These are phyloP conservation scores for Cercospora sp. DNA, from an alignment of 2,329 filamentous ascomycete genomes.

Conservation along the genomic window DNA sequence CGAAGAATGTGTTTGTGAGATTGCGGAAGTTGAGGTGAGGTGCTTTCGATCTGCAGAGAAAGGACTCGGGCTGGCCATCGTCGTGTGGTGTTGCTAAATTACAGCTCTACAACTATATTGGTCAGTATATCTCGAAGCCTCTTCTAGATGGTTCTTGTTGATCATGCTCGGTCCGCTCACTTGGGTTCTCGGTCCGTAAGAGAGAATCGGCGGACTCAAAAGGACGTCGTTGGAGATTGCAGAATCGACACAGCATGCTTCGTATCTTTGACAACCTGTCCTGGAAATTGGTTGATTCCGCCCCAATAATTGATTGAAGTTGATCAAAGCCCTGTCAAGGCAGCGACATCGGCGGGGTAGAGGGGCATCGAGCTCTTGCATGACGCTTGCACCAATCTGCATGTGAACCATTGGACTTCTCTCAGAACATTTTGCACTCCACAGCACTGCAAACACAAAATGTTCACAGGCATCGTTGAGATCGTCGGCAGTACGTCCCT, in stretches of 20 bases:
- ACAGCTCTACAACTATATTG: not conserved
- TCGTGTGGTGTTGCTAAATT: not conserved
- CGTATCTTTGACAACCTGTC: not conserved
- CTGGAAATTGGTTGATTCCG: too few species aligned
- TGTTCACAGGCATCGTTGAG: constrained; percentile 97
- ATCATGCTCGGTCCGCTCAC: not conserved
- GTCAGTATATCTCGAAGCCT: not conserved
- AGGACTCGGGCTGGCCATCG: not conserved
- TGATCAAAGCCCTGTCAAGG: too few species aligned
- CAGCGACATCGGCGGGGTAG: constrained; percentile 4
- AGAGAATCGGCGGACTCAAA: too few species aligned
- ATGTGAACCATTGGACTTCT: constrained; percentile 2
- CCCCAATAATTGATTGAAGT: too few species aligned
- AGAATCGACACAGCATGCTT: too few species aligned
- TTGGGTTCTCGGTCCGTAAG: not conserved
- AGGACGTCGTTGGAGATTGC: not conserved
- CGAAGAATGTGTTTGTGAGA: not conserved
- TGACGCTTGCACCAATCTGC: constrained; percentile 18
- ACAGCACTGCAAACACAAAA: constrained; percentile 45
- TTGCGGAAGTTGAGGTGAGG: constrained; percentile 1
- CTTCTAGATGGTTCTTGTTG: not conserved
- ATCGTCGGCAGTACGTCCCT: constrained; percentile 77
- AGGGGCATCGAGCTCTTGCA: not conserved
- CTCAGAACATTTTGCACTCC: not conserved
- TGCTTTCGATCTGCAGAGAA: not conserved